A percentile compares a stretch with the other conserved stretches of the same genome.
These are phyloP conservation scores for Furcasterigmium furcatum DNA, from an alignment of 2,329 filamentous ascomycete genomes.

Conservation along the genomic window DNA sequence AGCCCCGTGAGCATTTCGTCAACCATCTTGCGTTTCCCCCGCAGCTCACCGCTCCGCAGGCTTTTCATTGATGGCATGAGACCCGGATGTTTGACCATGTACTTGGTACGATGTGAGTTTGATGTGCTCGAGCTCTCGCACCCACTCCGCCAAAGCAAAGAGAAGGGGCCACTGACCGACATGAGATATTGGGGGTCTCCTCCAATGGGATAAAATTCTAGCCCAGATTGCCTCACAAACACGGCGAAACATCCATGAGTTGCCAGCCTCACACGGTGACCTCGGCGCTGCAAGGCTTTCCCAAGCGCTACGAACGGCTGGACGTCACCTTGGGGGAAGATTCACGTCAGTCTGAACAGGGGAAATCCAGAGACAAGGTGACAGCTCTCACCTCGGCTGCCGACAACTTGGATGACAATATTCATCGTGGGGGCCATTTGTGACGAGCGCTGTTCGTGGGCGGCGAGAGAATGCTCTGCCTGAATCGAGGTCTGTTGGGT, in stretches of 20 bases:
- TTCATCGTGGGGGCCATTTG: too few species aligned
- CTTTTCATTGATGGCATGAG: slow-evolving; percentile 20
- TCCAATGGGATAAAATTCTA: slow-evolving; percentile 48
- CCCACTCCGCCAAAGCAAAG: too few species aligned
- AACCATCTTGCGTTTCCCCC: slow-evolving; percentile 18
- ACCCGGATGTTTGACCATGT: slow-evolving; percentile 23
- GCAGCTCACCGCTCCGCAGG: slow-evolving; percentile 19
- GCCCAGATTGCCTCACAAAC: slow-evolving; percentile 39
- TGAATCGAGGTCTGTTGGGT: too few species aligned
- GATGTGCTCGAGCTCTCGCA: too few species aligned
- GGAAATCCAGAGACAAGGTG: too few species aligned
- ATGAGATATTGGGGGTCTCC: slow-evolving; percentile 41
- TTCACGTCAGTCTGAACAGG: too few species aligned
- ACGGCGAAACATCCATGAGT: slow-evolving; percentile 44
- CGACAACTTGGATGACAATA: too few species aligned
- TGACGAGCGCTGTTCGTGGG: too few species aligned
- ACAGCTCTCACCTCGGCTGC: too few species aligned
- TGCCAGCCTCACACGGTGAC: slow-evolving; percentile 47
- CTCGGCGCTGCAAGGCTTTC: slow-evolving; percentile 38
- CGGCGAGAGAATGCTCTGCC: too few species aligned
- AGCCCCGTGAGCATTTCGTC: slow-evolving; percentile 18
- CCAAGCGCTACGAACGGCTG: slow-evolving; percentile 54
- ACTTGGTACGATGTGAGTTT: slow-evolving; percentile 3
- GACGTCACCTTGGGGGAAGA: slow-evolving; percentile 15
- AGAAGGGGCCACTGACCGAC: neutral